Percentiles rank a stretch among this genome's conserved stretches.
These are phyloP conservation scores for Phlegmacium glaucopus DNA, from an alignment of 768 basidiomycete genomes.

Conservation along the genomic window DNA sequence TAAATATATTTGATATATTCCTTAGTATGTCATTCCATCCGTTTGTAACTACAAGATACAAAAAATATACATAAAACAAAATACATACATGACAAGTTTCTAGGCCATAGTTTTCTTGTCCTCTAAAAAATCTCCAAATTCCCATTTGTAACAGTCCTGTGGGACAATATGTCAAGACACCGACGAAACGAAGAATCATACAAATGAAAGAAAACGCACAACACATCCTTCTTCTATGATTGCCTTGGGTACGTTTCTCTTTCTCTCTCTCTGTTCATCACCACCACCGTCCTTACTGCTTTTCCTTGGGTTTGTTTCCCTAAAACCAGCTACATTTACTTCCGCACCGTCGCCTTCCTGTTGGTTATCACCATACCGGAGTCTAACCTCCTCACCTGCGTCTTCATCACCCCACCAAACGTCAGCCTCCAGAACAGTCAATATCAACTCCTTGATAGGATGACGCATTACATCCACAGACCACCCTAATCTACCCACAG, in stretches of 20 bases:
- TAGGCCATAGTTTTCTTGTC: background rate
- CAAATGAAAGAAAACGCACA: conserved; percentile 29
- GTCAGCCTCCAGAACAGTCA: conserved; percentile 48
- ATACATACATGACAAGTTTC: background rate
- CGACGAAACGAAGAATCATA: background rate
- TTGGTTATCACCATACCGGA: conserved; percentile 11
- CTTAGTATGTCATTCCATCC: too few species aligned
- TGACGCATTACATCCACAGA: conserved; percentile 77
- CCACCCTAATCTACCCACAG: conserved; percentile 81
- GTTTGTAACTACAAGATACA: too few species aligned
- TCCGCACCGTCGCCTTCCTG: background rate
- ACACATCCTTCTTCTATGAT: conserved; percentile 62
- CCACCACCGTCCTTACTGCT: conserved; percentile 8
- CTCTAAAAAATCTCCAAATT: conserved; percentile 50
- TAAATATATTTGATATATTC: too few species aligned
- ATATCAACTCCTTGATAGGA: conserved; percentile 65
- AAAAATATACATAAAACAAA: too few species aligned
- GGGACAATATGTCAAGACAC: background rate
- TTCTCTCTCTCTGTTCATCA: conserved; percentile 25
- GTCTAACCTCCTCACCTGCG: conserved; percentile 28
- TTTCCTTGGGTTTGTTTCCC: conserved; percentile 18
- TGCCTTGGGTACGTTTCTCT: conserved; percentile 53
- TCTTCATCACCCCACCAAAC: conserved; percentile 46
- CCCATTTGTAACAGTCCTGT: conserved; percentile 80
- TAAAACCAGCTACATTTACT: background rate